Evolutionary conservation across 2,329 filamentous ascomycete species (phyloP), one percentile per base, ranked within the genome.

Genomic region (Neurospora sp.): DNA sequence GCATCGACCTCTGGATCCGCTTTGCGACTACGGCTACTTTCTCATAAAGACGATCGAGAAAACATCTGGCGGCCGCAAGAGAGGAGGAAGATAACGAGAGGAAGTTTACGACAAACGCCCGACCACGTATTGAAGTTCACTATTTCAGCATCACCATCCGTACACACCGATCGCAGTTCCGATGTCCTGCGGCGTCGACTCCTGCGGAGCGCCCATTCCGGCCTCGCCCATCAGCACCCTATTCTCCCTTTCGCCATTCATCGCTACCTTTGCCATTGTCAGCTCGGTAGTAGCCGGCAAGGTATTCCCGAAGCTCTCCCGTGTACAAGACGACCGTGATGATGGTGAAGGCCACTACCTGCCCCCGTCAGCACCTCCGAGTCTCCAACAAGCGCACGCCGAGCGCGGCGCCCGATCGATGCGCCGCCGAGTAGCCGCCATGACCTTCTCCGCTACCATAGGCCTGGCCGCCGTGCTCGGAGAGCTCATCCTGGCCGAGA

Each of bases 401-500:
- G 86, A 87, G 75, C 85, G 89, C 75, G 85, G 83, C 43, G 77
- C 82, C 37, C 86, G 86, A 76, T 86, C 83, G 52, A 76, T 83
- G 71, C 80, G 84, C 67, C 80, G 86, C 52, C 81, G 83, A 33
- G 77, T 86, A 12, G 86, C 88, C 1, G 89, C 88, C 15, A 80
- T 86, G 70, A 88, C 91, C 1, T 96, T 96, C 79, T 89, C 91
- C 6, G 86, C 88, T 0, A 96, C 92, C 10, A 87, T 96, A 41
- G 92, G 88, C 1, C 84, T 96, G 8, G 91, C 92, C 6, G 86
- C 90, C 43, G 91, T 95, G 1, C 83, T 97, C 66, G 92, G 89
- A 2, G 90, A 94, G 79, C 81, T 97, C 74, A 91, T 97, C 66
- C 85, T 97, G 8, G 93, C 92, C 75, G 93, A 97, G 80, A 92